Evolutionary conservation across 2,329 filamentous ascomycete genomes (phyloP).

Genomic region (Fusarium compactum): DNA sequence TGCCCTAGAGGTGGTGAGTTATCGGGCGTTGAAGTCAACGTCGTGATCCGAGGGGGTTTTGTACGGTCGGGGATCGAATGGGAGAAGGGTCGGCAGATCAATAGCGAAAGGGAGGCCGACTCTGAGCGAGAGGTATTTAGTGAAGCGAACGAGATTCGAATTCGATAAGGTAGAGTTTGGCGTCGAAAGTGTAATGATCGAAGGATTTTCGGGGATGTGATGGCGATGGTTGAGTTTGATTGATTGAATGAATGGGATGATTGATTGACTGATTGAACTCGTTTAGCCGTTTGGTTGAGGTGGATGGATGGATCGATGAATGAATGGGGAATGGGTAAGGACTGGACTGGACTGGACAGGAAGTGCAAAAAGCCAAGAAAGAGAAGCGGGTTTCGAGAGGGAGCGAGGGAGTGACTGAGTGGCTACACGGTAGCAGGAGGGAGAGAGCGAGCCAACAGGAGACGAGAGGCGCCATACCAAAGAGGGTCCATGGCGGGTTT

Average conservation of each 20-base stretch:
- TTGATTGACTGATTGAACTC: constrained; percentile 9
- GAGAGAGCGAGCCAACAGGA: constrained; percentile 41
- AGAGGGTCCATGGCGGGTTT: constrained; percentile 29
- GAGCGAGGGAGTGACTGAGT: constrained; percentile 38
- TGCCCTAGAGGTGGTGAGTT: constrained; percentile 38
- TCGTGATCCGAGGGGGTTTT: constrained; percentile 34
- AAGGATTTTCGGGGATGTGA: constrained; percentile 14
- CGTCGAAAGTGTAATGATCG: constrained; percentile 11
- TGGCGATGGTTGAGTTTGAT: constrained; percentile 9
- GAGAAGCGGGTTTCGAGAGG: constrained; percentile 40
- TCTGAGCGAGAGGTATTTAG: constrained; percentile 13
- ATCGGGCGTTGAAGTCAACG: constrained; percentile 30
- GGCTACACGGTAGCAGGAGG: constrained; percentile 29
- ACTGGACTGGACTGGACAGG: constrained; percentile 34
- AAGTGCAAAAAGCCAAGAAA: constrained; percentile 43
- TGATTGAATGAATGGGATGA: constrained; percentile 21
- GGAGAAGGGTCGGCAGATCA: constrained; percentile 24
- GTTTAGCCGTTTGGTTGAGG: constrained; percentile 27
- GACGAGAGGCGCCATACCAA: constrained; percentile 33
- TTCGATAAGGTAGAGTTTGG: not conserved
- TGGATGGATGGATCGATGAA: constrained; percentile 33
- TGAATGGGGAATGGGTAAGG: constrained; percentile 18
- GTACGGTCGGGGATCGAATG: constrained; percentile 13
- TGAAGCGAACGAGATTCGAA: constrained; percentile 19
- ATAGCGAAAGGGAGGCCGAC: constrained; percentile 24